Evolutionary conservation across 169 alveolate species (phyloP).

Genomic region (Eimeria tenella): DNA sequence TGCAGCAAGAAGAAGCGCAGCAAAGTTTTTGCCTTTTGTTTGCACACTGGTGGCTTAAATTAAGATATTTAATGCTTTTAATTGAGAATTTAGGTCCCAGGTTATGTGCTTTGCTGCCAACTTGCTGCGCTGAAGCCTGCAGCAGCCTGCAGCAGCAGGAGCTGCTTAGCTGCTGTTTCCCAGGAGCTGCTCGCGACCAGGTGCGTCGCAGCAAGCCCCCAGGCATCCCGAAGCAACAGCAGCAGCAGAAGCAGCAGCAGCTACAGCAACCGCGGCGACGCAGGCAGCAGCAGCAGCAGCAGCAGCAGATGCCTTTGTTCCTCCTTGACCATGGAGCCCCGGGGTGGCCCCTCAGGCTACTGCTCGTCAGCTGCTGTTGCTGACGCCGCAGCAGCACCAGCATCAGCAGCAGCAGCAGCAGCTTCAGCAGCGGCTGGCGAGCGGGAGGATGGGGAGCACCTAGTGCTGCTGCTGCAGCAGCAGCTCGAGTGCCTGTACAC

Average conservation of each 20-base stretch:
- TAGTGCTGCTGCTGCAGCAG: slow-evolving; percentile 51
- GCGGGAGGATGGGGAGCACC: neutral
- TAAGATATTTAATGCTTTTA: too few species aligned
- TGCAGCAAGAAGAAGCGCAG: too few species aligned
- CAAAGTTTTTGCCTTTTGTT: too few species aligned
- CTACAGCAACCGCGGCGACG: neutral
- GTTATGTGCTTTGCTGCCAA: too few species aligned
- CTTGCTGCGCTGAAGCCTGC: too few species aligned
- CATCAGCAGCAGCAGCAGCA: neutral
- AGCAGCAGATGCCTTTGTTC: neutral
- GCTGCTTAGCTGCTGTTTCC: too few species aligned
- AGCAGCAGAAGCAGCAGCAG: slow-evolving; percentile 2
- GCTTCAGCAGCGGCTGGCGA: slow-evolving; percentile 13
- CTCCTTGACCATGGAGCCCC: neutral
- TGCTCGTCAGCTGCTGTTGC: neutral
- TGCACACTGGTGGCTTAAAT: too few species aligned
- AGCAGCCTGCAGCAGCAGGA: too few species aligned
- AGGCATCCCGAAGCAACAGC: neutral
- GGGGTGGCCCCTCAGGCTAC: neutral
- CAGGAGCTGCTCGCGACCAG: too few species aligned
- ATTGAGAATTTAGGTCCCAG: too few species aligned
- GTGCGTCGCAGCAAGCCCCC: too few species aligned
- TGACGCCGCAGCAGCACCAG: neutral
- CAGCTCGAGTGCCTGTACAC: slow-evolving; percentile 43
- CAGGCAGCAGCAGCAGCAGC: slow-evolving; percentile 1